These are phyloP conservation scores for Hypsizygus ulmarius DNA, from an alignment of 1,284 basidiomycete species.

Conservation along the genomic window DNA sequence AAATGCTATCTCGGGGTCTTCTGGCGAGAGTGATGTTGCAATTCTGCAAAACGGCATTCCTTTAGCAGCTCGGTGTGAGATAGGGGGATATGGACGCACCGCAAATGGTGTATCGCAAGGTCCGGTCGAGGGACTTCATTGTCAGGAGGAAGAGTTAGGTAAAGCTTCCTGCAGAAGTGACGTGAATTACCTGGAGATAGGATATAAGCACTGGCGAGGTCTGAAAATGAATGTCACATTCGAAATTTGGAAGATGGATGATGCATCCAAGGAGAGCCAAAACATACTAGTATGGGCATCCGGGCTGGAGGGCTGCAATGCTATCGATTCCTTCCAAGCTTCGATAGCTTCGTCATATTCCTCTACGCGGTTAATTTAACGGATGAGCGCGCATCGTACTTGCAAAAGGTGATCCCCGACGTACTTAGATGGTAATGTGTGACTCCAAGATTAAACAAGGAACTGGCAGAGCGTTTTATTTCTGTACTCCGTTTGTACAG, in stretches of 20 bases:
- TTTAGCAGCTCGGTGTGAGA: conserved; percentile 29
- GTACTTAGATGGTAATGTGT: conserved; percentile 85
- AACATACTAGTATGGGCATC: conserved; percentile 90
- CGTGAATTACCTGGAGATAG: conserved; percentile 52
- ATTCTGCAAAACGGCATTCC: conserved; percentile 49
- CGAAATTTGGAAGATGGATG: conserved; percentile 4
- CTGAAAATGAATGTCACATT: conserved; percentile 38
- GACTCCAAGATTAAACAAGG: conserved; percentile 86
- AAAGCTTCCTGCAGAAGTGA: conserved; percentile 4
- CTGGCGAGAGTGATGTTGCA: conserved; percentile 81
- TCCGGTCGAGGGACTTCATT: conserved; percentile 77
- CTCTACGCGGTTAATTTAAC: conserved; percentile 46
- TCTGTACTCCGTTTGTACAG: conserved; percentile 81
- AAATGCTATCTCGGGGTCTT: conserved; percentile 94
- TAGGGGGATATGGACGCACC: conserved; percentile 47
- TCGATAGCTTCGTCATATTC: conserved; percentile 83
- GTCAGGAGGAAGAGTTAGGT: conserved; percentile 9
- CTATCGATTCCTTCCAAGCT: conserved; percentile 85
- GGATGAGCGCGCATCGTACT: conserved; percentile 4
- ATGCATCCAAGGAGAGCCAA: conserved; percentile 7
- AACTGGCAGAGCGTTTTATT: conserved; percentile 79
- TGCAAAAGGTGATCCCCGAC: conserved; percentile 5
- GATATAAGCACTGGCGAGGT: conserved; percentile 93
- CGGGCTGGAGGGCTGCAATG: conserved; percentile 79
- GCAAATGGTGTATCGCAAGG: conserved; percentile 85